Base-by-base conservation (phyloP, 306 rosid genomes). In the Astragalus glycyphyllos region DNA sequence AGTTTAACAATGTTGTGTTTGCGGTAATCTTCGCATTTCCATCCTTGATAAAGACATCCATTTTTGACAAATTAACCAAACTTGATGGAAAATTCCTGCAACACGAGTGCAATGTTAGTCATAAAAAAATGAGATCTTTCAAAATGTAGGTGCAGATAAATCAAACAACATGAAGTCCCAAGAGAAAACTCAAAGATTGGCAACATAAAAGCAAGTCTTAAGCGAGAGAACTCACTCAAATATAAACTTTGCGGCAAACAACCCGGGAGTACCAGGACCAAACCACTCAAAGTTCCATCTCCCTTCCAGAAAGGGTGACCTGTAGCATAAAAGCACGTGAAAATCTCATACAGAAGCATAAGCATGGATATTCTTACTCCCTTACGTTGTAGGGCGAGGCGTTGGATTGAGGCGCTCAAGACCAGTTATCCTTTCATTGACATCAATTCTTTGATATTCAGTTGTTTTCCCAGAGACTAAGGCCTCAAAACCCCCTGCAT, bases 241-340 rank as follows among this genome's bases (percentile, higher is more conserved):
- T 69, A 89, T 47, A 71, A 89, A 56, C 76, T 78, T 82, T 41
- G 96, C 86, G 7, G 92, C 96, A 81, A 86, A 80, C 34, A 95
- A 70, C 48, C 96, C 96, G 0, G 96, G 96, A 70, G 83, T 87
- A 68, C 91, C 86, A 3, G 96, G 81, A 54, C 91, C 97, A 83
- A 91, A 87, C 97, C 99, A 95, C 83, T 91, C 96, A 61, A 91
- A 87, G 75, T 89, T 95, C 99, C 99, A 95, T 66, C 78, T 74
- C 38, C 99, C 97, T 88, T 95, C 99, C 72, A 91, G 79, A 84
- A 87, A 87, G 72, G 99, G 97, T 38, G 99, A 95, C 85, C 99
- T 95, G 91, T 60, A 72, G 89, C 84, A 75, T 69, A 80, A 73
- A 78, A 69, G 73, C 51, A 16, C 45, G 50, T 89, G 51, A 84